Evolutionary conservation across 352 stramenopile species (phyloP).

Genomic region (Globisporangium middletonii): DNA sequence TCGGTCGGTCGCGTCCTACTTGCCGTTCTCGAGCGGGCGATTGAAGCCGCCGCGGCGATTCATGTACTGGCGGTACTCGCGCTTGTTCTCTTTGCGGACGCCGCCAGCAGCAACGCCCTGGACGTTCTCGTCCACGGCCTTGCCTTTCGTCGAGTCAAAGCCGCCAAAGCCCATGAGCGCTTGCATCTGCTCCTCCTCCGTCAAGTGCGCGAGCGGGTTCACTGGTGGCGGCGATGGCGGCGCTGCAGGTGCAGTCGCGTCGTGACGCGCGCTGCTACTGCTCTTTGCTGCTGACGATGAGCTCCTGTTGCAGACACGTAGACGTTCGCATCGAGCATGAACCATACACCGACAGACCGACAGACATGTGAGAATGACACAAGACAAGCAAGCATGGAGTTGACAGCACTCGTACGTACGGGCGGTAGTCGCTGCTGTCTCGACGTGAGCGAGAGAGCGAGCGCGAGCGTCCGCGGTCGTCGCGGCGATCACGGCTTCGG

Average conservation of each 20-base stretch:
- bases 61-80: conserved; percentile 97
- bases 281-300: no score
- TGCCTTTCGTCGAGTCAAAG: conserved; percentile 94
- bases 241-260: no score
- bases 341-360: no score
- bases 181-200: conserved; percentile 84
- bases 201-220: conserved; percentile 20
- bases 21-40: conserved; percentile 82
- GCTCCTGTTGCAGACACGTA: no score
- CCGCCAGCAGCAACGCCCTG: conserved; percentile 71
- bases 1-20: no score
- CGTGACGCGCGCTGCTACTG: no score
- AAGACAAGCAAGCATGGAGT: no score
- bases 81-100: conserved; percentile 85
- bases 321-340: no score
- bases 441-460: conserved; percentile 1
- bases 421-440: no score
- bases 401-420: no score
- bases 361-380: no score
- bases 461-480: background rate
- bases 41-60: conserved; percentile 96
- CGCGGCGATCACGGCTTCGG: no score
- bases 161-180: conserved; percentile 82
- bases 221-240: background rate
- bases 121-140: conserved; percentile 91